Conservation (phyloP, 768 basidiomycete species). For the Boletellus sp. region DNA sequence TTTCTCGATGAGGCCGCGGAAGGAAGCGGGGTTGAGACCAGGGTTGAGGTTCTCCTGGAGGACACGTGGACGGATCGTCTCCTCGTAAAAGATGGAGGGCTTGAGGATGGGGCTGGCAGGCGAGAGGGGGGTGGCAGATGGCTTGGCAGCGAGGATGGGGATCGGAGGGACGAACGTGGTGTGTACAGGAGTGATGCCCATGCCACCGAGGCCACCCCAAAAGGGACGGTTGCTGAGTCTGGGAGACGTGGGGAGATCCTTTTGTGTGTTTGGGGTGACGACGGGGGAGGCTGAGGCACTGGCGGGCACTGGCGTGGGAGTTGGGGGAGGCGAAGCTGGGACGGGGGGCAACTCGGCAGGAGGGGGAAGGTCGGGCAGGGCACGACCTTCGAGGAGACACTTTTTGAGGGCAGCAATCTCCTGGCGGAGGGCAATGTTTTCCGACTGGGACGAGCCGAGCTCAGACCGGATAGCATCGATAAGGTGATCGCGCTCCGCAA, state of each 20-base stretch:
- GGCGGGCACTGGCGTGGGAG: slow-evolving; percentile 18
- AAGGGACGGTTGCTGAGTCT: slow-evolving; percentile 51
- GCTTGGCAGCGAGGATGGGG: slow-evolving; percentile 30
- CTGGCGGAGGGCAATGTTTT: slow-evolving; percentile 79
- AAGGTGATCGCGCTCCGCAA: slow-evolving; percentile 87
- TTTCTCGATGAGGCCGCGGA: slow-evolving; percentile 28
- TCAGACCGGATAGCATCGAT: slow-evolving; percentile 85
- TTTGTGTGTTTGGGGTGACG: slow-evolving; percentile 68
- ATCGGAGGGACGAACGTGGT: slow-evolving; percentile 77
- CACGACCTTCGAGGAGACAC: slow-evolving; percentile 67
- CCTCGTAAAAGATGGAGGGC: slow-evolving; percentile 31
- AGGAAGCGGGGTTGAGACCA: slow-evolving; percentile 18
- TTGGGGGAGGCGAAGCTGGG: slow-evolving; percentile 41
- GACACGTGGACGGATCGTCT: slow-evolving; percentile 21
- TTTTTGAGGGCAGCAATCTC: slow-evolving; percentile 74
- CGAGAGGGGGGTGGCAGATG: slow-evolving; percentile 10
- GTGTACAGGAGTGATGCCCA: slow-evolving; percentile 81
- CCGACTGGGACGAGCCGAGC: slow-evolving; percentile 71
- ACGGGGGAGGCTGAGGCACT: slow-evolving; percentile 27
- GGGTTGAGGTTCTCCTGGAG: slow-evolving; percentile 28
- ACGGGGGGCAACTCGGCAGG: slow-evolving; percentile 37
- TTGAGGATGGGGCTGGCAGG: slow-evolving; percentile 29
- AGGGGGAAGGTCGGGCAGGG: slow-evolving; percentile 43
- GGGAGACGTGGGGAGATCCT: slow-evolving; percentile 68
- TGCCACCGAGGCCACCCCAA: slow-evolving; percentile 77